phyloP scores from a whole-genome alignment of 2,329 filamentous ascomycete genomes.

The Blumeria hordei region DNA sequence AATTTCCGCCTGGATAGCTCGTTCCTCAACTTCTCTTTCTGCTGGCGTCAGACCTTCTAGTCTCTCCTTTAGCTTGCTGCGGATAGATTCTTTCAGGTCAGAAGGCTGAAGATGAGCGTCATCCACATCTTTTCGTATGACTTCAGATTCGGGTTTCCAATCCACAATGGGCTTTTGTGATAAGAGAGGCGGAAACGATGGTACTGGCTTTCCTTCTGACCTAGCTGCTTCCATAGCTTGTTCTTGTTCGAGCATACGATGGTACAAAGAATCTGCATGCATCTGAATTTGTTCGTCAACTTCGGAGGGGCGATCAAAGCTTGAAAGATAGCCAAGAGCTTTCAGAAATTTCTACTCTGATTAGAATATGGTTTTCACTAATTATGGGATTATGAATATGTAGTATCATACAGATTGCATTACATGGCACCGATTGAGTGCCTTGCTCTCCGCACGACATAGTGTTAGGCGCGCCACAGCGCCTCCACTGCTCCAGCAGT shows the following conservation, averaged over 20 bases:
- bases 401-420: slow-evolving; percentile 47
- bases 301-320: slow-evolving; percentile 34
- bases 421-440: slow-evolving; percentile 67
- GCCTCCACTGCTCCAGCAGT: slow-evolving; percentile 56
- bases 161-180: slow-evolving; percentile 4
- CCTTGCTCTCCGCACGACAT: slow-evolving; percentile 54
- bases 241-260: slow-evolving; percentile 69
- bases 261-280: slow-evolving; percentile 80
- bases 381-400: background rate
- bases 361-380: background rate
- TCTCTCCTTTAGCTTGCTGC: slow-evolving; percentile 26
- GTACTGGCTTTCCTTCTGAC: slow-evolving; percentile 30
- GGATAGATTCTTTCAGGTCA: slow-evolving; percentile 22
- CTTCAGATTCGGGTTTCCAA: background rate
- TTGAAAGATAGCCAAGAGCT: slow-evolving; percentile 64
- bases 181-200: slow-evolving; percentile 34
- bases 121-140: slow-evolving; percentile 6
- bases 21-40: slow-evolving; percentile 37
- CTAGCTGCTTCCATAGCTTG: slow-evolving; percentile 44
- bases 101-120: slow-evolving; percentile 7
- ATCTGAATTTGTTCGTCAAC: slow-evolving; percentile 81
- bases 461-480: slow-evolving; percentile 48
- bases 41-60: slow-evolving; percentile 31
- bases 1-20: slow-evolving; percentile 36
- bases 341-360: slow-evolving; percentile 51